Percentiles rank a stretch among this genome's conserved stretches.
Evolutionary conservation across 257 asterid genomes (phyloP).

Genomic region (Cordia subcordata): DNA sequence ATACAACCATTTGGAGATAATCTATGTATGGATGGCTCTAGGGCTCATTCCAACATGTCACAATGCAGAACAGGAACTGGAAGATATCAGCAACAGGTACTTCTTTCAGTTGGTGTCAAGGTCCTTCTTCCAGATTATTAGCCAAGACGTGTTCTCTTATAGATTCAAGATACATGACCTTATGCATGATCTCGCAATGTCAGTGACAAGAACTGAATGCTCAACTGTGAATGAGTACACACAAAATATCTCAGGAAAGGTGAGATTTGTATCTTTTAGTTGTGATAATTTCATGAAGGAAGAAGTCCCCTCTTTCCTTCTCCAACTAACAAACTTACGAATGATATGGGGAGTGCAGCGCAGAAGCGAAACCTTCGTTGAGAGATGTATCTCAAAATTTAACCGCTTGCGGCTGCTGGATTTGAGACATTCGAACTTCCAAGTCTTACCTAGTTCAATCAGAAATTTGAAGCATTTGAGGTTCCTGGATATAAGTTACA

Average conservation of each 20-base stretch:
- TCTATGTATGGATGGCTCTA: conserved; percentile 3
- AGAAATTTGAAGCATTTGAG: conserved; percentile 7
- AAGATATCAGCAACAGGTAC: not conserved
- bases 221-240: not conserved
- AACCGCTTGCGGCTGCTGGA: conserved; percentile 3
- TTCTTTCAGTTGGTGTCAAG: not conserved
- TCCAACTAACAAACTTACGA: not conserved
- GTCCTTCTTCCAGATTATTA: conserved; percentile 8
- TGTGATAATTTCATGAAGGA: conserved; percentile 1
- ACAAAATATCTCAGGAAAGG: conserved; percentile 3
- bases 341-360: conserved; percentile 3
- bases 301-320: conserved; percentile 4
- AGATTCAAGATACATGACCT: conserved; percentile 7
- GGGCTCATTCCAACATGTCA: not conserved
- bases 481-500: conserved; percentile 1
- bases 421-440: not conserved
- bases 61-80: not conserved
- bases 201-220: conserved; percentile 2
- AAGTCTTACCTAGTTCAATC: conserved; percentile 6
- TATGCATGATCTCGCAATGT: conserved; percentile 10
- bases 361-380: not conserved
- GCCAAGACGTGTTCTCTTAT: not conserved
- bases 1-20: not conserved
- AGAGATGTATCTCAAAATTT: conserved; percentile 6
- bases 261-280: conserved; percentile 2